Conservation (phyloP, 441 rosid genomes). For the Biscutella auriculata region DNA sequence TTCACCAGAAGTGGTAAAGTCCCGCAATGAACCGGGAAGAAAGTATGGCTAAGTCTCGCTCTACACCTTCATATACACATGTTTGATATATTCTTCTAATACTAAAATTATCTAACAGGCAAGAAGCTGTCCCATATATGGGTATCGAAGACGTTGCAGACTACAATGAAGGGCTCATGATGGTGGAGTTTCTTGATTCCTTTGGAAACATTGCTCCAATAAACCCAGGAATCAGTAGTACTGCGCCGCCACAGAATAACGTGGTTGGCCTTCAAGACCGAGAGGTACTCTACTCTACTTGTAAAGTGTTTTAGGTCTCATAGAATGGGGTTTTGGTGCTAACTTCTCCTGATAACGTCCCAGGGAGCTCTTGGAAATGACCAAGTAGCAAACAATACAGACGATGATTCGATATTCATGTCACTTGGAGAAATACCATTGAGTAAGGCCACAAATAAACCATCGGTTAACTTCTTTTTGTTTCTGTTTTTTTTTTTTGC, state of each 20-base stretch:
- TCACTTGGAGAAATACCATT: constrained; percentile 94
- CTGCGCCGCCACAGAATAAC: constrained; percentile 27
- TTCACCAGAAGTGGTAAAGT: constrained; percentile 44
- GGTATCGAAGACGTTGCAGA: constrained; percentile 46
- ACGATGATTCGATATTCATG: constrained; percentile 86
- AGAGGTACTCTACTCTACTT: constrained; percentile 45
- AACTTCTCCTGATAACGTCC: not conserved
- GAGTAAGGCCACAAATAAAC: constrained; percentile 47
- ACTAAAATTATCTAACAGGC: constrained; percentile 37
- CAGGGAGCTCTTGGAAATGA: constrained; percentile 71
- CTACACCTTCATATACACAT: not conserved
- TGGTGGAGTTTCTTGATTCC: constrained; percentile 52
- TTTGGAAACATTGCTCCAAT: constrained; percentile 42
- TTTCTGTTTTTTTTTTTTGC: too few relatives aligned
- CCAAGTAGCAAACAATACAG: constrained; percentile 17
- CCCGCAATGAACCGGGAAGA: constrained; percentile 32
- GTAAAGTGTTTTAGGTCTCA: not conserved
- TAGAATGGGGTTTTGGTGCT: constrained; percentile 1
- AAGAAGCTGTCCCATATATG: constrained; percentile 33
- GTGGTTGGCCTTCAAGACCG: constrained; percentile 42
- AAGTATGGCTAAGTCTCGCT: constrained; percentile 36
- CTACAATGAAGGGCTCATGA: constrained; percentile 59
- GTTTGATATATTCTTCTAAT: too few relatives aligned
- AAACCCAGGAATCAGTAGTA: constrained; percentile 37
- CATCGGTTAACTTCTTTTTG: constrained; percentile 18